These are phyloP conservation scores for Climacium dendroides DNA, from an alignment of 225 moss, liverwort and hornwort genomes.

Conservation along the genomic window DNA sequence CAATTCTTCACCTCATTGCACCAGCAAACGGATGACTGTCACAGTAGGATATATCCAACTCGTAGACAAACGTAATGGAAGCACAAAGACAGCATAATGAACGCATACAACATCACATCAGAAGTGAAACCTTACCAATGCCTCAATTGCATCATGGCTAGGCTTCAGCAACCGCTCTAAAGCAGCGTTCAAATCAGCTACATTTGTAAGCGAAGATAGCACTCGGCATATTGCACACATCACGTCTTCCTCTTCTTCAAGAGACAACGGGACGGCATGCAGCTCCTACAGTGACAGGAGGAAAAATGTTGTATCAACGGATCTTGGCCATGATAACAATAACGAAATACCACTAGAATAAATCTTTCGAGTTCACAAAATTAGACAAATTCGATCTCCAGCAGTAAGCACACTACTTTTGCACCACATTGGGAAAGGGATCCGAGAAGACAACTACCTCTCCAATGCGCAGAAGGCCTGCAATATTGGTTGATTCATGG, in stretches of 20 bases:
- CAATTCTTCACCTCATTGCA: not conserved
- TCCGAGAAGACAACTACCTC: slow-evolving; percentile 33
- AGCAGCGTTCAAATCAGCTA: slow-evolving; percentile 61
- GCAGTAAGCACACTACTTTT: not conserved
- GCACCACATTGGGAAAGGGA: not conserved
- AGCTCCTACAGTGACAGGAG: slow-evolving; percentile 43
- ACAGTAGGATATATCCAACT: not conserved
- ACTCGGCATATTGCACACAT: slow-evolving; percentile 77
- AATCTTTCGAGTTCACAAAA: not conserved
- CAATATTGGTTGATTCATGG: slow-evolving; percentile 61
- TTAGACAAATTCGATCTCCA: not conserved
- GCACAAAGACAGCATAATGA: not conserved
- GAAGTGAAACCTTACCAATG: slow-evolving; percentile 44
- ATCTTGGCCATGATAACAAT: not conserved
- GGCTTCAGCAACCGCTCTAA: slow-evolving; percentile 81
- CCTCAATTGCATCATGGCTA: slow-evolving; percentile 73
- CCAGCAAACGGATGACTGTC: not conserved
- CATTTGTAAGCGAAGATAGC: slow-evolving; percentile 59
- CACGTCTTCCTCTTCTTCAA: slow-evolving; percentile 95
- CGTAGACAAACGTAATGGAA: not conserved
- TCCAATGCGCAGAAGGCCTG: slow-evolving; percentile 80
- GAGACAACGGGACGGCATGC: slow-evolving; percentile 63
- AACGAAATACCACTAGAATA: not conserved
- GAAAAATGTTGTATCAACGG: not conserved
- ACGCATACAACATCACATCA: not conserved